Conservation (phyloP, 2,329 filamentous ascomycete species). For the Zasmidium cellare region DNA sequence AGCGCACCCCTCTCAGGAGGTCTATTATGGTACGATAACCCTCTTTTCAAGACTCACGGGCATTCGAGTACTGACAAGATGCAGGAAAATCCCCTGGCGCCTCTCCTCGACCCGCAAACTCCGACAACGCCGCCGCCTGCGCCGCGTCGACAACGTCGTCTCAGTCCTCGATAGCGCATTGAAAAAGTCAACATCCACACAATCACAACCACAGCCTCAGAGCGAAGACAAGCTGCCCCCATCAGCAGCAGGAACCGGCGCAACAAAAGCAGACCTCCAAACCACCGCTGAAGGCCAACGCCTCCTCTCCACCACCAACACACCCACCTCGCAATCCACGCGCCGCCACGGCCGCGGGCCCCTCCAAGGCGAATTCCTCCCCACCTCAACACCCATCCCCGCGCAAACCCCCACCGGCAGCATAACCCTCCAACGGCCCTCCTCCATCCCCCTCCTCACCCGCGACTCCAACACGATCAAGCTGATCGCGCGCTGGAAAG, state of each 20-base stretch:
- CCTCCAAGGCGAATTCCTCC: constrained; percentile 29
- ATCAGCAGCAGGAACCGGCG: not conserved
- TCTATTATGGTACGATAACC: constrained; percentile 69
- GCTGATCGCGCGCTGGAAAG: constrained; percentile 85
- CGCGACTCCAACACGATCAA: constrained; percentile 51
- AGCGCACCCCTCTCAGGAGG: constrained; percentile 75
- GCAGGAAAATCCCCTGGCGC: constrained; percentile 93
- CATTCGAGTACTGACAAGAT: no score
- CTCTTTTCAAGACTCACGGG: no score
- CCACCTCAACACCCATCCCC: constrained; percentile 16
- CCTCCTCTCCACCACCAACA: constrained; percentile 22
- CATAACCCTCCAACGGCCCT: constrained; percentile 4
- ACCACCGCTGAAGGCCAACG: constrained; percentile 34
- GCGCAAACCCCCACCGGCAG: constrained; percentile 3
- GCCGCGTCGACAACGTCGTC: constrained; percentile 84
- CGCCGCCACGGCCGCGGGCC: constrained; percentile 35
- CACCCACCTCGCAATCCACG: constrained; percentile 11
- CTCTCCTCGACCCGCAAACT: constrained; percentile 89
- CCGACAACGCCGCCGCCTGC: constrained; percentile 78
- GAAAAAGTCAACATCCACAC: constrained; percentile 12
- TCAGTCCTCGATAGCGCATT: constrained; percentile 68
- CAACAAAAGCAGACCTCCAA: constrained; percentile 30
- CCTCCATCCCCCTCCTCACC: constrained; percentile 18
- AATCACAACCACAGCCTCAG: constrained; percentile 6
- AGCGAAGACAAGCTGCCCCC: constrained; percentile 3